Base-by-base conservation (phyloP, 148 eudicot species). In the Selenicereus undatus region DNA sequence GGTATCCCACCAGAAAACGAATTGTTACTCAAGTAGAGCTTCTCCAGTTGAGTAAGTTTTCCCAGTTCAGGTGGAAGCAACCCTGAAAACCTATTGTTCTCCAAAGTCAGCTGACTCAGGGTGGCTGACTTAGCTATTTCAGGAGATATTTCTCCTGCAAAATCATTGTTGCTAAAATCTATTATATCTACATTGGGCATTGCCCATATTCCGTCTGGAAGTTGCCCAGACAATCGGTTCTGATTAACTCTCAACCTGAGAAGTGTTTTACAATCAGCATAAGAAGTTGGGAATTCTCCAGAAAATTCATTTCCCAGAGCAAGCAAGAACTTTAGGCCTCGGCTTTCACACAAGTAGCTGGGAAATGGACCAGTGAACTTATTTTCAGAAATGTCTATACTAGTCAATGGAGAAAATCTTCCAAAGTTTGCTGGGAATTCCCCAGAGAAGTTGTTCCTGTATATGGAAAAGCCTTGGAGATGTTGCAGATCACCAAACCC, bases 311-410 rank as follows among this genome's bases (percentile, higher is more conserved):
- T 96, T 12, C 77, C 90, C 78, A 96, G 54, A 73, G 97, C 98
- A 74, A 96, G 95, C 90, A 96, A 83, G 27, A 30, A 83, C 83
- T 80, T 54, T 30, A 96, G 80, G 10, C 80, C 79, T 82, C 85
- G 81, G 75, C 82, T 81, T 56, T 86, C 83, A 81, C 99, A 96
- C 84, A 96, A 87, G 82, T 84, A 92, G 35, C 88, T 85, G 0
- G 99, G 99, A 58, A 96, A 91, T 0, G 79, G 80, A n/a, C 99
- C 99, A 0, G 93, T 82, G 74, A 96, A 96, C 39, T 86, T 75
- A 36, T 96, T 96, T 77, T 96, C 98, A 1, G 98, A 94, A 83
- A 96, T 92, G 86, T 96, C 99, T 16, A 96, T 75, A 18, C 87
- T 81, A 11, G 50, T 85, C 76, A 96, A 65, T 1, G 97, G 95